Percentiles rank a stretch among this genome's conserved stretches.
Conservation (phyloP, 495 filamentous ascomycete genomes). For the Podospora fimiseda region DNA sequence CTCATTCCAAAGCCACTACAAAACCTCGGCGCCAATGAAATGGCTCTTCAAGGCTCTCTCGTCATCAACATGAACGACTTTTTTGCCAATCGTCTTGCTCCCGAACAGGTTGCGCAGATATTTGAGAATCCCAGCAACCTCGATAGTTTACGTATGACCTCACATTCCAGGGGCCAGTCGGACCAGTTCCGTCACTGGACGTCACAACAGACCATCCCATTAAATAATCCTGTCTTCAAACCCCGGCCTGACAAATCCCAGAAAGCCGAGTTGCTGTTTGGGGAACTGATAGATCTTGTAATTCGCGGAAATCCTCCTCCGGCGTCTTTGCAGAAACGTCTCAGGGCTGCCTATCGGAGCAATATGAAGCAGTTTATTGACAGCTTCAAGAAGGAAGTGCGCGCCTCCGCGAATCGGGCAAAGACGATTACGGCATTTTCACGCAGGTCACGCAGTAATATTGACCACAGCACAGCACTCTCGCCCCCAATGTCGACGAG, state of each 20-base stretch:
- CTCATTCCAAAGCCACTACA: neutral
- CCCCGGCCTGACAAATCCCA: neutral
- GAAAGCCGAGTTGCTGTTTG: neutral
- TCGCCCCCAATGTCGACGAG: too few species aligned
- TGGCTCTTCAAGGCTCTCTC: neutral
- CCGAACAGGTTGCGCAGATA: neutral
- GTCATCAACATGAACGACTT: neutral
- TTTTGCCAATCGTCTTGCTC: neutral
- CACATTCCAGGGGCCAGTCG: neutral
- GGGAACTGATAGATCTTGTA: neutral
- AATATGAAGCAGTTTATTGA: neutral
- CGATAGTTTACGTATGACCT: neutral
- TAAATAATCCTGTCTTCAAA: neutral
- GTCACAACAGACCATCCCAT: neutral
- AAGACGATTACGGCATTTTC: neutral
- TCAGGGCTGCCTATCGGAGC: neutral
- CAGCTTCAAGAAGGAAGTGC: neutral
- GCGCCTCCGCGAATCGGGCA: neutral
- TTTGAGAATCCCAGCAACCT: neutral
- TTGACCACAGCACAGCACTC: neutral
- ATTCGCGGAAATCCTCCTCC: neutral
- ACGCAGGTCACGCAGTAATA: neutral
- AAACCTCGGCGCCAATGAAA: neutral
- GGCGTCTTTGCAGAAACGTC: neutral
- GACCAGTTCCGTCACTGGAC: neutral